A percentile compares a stretch with the other conserved stretches of the same genome.
phyloP scores from a whole-genome alignment of 176 grass and related monocot species.

The bread wheat (Triticum aestivum) region DNA sequence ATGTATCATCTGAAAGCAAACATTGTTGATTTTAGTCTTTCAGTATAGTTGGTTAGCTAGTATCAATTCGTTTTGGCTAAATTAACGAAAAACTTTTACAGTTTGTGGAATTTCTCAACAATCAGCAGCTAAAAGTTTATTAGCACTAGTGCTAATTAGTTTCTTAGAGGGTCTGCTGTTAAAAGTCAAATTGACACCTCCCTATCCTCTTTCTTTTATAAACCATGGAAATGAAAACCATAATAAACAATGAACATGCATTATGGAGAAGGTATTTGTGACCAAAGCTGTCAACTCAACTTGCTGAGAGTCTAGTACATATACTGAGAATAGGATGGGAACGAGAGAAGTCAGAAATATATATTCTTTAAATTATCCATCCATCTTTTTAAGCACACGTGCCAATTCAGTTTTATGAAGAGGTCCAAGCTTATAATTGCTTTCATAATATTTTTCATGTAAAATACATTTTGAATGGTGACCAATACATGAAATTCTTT shows the following conservation, averaged over 20 bases:
- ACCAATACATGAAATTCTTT: too few relatives aligned
- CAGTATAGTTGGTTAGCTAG: not conserved
- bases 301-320: conserved; percentile 8
- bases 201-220: not conserved
- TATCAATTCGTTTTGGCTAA: not conserved
- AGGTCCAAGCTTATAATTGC: too few relatives aligned
- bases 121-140: not conserved
- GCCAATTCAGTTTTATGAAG: too few relatives aligned
- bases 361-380: not conserved
- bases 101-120: not conserved
- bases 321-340: not conserved
- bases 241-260: not conserved
- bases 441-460: too few relatives aligned
- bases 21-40: conserved; percentile 1
- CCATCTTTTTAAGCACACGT: too few relatives aligned
- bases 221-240: not conserved
- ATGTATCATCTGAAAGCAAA: not conserved
- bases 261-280: not conserved
- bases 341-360: not conserved
- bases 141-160: not conserved
- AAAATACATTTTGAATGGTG: too few relatives aligned
- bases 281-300: not conserved
- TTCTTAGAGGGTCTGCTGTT: not conserved
- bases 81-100: not conserved
- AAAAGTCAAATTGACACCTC: not conserved